phyloP scores from a whole-genome alignment of 2,329 filamentous ascomycete genomes.

The Aspergillus intermedius region DNA sequence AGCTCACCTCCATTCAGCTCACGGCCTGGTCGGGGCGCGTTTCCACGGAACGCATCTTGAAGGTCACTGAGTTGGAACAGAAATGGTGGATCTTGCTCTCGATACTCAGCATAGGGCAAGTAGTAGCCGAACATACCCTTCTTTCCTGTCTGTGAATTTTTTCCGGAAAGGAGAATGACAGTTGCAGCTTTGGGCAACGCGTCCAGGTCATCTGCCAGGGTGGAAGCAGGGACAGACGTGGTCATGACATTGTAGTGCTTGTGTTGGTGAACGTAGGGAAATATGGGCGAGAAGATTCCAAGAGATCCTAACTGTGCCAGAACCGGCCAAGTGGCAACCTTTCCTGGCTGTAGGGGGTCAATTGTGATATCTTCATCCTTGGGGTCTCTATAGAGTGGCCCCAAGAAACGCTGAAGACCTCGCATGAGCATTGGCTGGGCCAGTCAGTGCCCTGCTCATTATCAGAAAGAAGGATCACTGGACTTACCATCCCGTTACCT shows the following conservation, averaged over 20 bases:
- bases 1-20: background rate
- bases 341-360: background rate
- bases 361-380: background rate
- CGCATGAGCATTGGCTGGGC: background rate
- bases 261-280: background rate
- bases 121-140: background rate
- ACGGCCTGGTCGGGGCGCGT: background rate
- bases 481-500: background rate
- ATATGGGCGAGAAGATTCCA: background rate
- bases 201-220: background rate
- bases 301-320: background rate
- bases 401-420: background rate
- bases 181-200: background rate
- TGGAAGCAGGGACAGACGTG: background rate
- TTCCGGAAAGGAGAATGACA: background rate
- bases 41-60: background rate
- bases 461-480: background rate
- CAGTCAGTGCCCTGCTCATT: background rate
- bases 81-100: background rate
- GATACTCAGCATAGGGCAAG: background rate
- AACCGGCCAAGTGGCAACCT: background rate
- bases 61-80: background rate
- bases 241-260: background rate
- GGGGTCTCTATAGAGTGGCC: background rate
- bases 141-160: background rate